Conservation (phyloP, 345 rosid genomes). For the Acer yangbiense region DNA sequence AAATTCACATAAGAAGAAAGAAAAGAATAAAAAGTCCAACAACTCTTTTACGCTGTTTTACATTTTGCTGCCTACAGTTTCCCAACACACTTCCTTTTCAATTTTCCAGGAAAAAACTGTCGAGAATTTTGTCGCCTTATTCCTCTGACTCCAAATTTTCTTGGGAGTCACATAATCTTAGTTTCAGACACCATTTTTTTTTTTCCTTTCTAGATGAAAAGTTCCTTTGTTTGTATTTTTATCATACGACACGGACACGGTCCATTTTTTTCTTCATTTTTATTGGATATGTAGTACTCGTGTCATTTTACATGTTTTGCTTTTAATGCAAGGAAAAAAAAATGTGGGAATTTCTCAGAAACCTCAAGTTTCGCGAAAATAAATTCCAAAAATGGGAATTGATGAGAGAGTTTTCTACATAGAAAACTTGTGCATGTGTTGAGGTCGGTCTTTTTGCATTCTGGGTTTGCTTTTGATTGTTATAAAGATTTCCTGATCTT, state of each 20-base stretch:
- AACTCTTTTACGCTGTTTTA: not conserved
- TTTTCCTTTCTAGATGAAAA: conserved; percentile 10
- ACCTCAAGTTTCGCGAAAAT: not conserved
- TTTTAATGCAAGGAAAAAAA: not conserved
- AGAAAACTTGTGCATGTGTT: conserved; percentile 7
- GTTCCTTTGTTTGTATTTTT: not conserved
- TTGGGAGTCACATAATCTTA: not conserved
- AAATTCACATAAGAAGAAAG: not conserved
- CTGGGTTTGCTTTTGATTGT: not conserved
- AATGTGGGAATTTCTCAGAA: not conserved
- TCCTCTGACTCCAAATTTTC: conserved; percentile 4
- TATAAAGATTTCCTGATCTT: not conserved
- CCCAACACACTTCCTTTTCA: not conserved
- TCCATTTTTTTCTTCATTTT: not conserved
- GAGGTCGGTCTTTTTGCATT: not conserved
- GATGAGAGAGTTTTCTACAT: not conserved
- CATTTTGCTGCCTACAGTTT: not conserved
- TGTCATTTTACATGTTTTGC: not conserved
- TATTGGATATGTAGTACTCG: not conserved
- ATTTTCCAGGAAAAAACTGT: conserved; percentile 12
- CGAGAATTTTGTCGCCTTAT: not conserved
- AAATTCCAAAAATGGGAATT: not conserved
- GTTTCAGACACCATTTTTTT: not conserved
- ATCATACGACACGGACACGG: not conserved
- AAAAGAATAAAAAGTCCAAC: not conserved